phyloP scores from a whole-genome alignment of 1,284 basidiomycete species.

The Anthracocystis walkeri region DNA sequence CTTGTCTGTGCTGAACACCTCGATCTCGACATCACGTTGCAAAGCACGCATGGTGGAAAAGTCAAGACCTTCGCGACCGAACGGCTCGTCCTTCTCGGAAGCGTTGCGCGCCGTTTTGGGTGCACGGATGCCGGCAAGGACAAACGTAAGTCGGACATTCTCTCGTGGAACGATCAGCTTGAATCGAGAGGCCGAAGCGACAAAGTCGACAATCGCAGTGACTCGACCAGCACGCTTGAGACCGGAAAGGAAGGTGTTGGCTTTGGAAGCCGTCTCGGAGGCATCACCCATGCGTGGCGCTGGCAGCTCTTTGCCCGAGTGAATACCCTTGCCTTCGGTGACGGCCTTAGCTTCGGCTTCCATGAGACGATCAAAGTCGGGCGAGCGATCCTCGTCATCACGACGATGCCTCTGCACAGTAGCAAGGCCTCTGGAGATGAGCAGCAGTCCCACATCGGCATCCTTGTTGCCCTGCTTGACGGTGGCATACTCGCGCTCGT shows the following conservation, averaged over 20 bases:
- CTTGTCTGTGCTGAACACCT: conserved; percentile 90
- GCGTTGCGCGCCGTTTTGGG: conserved; percentile 73
- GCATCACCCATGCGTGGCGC: conserved; percentile 82
- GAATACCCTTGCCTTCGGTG: conserved; percentile 84
- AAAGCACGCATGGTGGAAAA: conserved; percentile 84
- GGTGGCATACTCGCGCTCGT: conserved; percentile 64
- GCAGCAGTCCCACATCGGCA: conserved; percentile 84
- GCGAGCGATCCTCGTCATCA: conserved; percentile 93
- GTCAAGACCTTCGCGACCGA: conserved; percentile 83
- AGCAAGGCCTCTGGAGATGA: conserved; percentile 92
- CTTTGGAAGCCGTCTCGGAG: conserved; percentile 72
- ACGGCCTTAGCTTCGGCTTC: conserved; percentile 86
- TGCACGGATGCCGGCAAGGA: conserved; percentile 69
- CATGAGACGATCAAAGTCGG: conserved; percentile 94
- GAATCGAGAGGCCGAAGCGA: conserved; percentile 73
- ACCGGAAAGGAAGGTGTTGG: conserved; percentile 79
- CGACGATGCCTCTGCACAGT: conserved; percentile 88
- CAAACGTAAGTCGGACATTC: conserved; percentile 61
- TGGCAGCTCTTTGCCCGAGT: conserved; percentile 87
- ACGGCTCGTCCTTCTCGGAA: conserved; percentile 90
- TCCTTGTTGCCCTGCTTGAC: conserved; percentile 58
- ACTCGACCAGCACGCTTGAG: conserved; percentile 91
- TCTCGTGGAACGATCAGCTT: conserved; percentile 63
- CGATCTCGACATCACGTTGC: conserved; percentile 95
- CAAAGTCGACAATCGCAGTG: conserved; percentile 89